phyloP scores from a whole-genome alignment of 2,329 filamentous ascomycete species.

The Sporothrix humicola region DNA sequence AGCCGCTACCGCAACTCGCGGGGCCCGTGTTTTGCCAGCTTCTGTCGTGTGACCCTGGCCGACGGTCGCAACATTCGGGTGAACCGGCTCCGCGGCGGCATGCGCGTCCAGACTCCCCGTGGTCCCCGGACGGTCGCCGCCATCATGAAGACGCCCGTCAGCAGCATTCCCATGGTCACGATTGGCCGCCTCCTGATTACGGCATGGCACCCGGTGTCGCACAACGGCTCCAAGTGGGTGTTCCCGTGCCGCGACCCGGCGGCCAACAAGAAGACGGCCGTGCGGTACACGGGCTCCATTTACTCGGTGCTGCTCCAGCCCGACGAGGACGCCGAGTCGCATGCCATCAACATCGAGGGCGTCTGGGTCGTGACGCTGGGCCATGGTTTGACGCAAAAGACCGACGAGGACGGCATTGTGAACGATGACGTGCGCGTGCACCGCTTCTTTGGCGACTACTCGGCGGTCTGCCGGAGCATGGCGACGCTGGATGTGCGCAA shows the following conservation, averaged over 20 bases:
- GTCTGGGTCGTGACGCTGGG: conserved; percentile 64
- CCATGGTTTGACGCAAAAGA: conserved; percentile 55
- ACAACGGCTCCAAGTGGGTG: conserved; percentile 38
- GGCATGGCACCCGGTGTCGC: conserved; percentile 62
- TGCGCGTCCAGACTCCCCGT: conserved; percentile 56
- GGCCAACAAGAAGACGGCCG: conserved; percentile 38
- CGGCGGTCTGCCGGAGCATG: conserved; percentile 49
- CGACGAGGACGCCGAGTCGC: conserved; percentile 51
- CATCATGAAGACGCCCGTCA: conserved; percentile 58
- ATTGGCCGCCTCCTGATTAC: conserved; percentile 59
- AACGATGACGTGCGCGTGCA: conserved; percentile 36
- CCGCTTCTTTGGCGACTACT: conserved; percentile 34
- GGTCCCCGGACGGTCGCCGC: conserved; percentile 57
- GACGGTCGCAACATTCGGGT: conserved; percentile 51
- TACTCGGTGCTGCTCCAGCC: conserved; percentile 64
- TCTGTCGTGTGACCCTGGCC: conserved; percentile 52
- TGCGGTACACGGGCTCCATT: conserved; percentile 57
- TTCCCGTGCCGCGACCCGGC: conserved; percentile 43
- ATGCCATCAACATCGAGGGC: conserved; percentile 56
- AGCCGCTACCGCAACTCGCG: conserved; percentile 49
- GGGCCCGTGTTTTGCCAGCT: conserved; percentile 60
- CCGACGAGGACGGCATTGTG: background rate
- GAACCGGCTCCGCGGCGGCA: conserved; percentile 52
- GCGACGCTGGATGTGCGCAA: conserved; percentile 44
- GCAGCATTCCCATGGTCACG: conserved; percentile 50